These are phyloP conservation scores for Talaromyces sp. DNA, from an alignment of 2,329 filamentous ascomycete genomes.

Conservation along the genomic window DNA sequence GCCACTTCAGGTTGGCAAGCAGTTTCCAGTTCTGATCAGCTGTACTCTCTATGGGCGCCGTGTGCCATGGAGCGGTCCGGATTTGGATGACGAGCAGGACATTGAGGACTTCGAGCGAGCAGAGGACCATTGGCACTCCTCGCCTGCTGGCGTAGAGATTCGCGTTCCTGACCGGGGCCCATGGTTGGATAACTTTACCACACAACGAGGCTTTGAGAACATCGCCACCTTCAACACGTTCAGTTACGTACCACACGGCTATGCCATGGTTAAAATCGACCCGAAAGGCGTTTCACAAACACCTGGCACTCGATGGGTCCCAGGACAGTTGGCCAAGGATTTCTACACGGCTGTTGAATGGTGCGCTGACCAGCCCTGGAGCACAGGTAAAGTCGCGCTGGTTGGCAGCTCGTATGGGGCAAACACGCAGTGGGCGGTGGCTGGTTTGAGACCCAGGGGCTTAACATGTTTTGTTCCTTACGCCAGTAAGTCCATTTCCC, in stretches of 20 bases:
- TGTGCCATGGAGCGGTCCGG: too few species aligned
- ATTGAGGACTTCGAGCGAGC: too few species aligned
- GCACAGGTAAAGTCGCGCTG: neutral
- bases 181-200: too few species aligned
- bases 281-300: neutral
- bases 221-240: neutral
- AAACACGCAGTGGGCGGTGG: neutral
- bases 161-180: too few species aligned
- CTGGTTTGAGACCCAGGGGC: neutral
- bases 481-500: neutral
- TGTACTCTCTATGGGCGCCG: too few species aligned
- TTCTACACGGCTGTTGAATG: neutral
- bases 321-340: neutral
- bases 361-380: neutral
- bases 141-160: too few species aligned
- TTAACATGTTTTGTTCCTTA: slow-evolving; percentile 1
- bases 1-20: too few species aligned
- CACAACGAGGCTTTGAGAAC: neutral
- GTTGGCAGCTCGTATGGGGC: neutral
- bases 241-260: neutral
- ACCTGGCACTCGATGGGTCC: neutral
- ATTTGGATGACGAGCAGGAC: too few species aligned
- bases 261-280: slow-evolving; percentile 2
- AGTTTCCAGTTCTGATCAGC: too few species aligned
- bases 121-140: too few species aligned